Conservation (phyloP, 1,139 yeast species). For the Saccharomycopsis phalli region DNA sequence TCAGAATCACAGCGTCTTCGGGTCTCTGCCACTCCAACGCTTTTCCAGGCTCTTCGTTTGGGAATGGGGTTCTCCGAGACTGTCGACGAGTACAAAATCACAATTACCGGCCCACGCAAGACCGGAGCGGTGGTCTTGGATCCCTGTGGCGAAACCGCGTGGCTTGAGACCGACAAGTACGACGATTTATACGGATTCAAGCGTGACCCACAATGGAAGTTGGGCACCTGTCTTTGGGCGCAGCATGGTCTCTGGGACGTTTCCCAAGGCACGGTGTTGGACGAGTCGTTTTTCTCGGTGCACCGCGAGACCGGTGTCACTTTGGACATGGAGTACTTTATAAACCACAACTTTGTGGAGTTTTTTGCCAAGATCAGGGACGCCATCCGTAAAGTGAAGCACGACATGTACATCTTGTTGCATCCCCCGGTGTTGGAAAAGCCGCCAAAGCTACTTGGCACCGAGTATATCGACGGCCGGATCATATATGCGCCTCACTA, state of each 20-base stretch:
- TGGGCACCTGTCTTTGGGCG: slow-evolving; percentile 75
- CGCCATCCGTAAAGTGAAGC: slow-evolving; percentile 38
- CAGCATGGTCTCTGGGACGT: slow-evolving; percentile 69
- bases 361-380: slow-evolving; percentile 44
- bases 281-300: slow-evolving; percentile 40
- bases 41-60: slow-evolving; percentile 46
- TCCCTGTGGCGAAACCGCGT: slow-evolving; percentile 59
- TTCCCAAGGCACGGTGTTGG: slow-evolving; percentile 31
- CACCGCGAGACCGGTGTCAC: slow-evolving; percentile 33
- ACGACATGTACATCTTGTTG: slow-evolving; percentile 49
- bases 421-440: slow-evolving; percentile 79
- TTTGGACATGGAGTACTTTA: slow-evolving; percentile 51
- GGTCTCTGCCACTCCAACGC: slow-evolving; percentile 62
- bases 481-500: slow-evolving; percentile 81
- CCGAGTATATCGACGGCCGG: slow-evolving; percentile 48
- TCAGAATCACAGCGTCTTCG: slow-evolving; percentile 51
- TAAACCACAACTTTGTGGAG: slow-evolving; percentile 52
- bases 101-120: slow-evolving; percentile 67
- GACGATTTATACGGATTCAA: slow-evolving; percentile 66
- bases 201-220: slow-evolving; percentile 53
- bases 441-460: slow-evolving; percentile 56
- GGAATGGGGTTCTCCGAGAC: slow-evolving; percentile 67
- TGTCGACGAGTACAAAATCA: slow-evolving; percentile 57
- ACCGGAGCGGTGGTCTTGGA: slow-evolving; percentile 48
- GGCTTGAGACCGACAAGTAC: slow-evolving; percentile 45